phyloP scores from a whole-genome alignment of 352 stramenopile genomes.

The Phytophthora boehmeriae region DNA sequence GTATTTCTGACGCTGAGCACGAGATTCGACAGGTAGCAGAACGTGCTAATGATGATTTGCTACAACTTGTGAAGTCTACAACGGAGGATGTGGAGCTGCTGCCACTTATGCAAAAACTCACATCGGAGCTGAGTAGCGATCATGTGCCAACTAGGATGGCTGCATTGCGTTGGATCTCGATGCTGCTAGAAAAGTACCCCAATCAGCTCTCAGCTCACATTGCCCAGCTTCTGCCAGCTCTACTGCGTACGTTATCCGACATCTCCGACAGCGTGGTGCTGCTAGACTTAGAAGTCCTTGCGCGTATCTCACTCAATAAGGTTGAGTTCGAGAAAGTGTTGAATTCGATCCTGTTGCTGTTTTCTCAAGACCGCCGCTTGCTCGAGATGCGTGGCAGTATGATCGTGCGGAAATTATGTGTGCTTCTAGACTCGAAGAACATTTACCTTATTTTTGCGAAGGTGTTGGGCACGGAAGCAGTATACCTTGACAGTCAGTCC shows the following conservation, averaged over 20 bases:
- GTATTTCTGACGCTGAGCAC: slow-evolving; percentile 96
- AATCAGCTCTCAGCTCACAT: slow-evolving; percentile 94
- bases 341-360: slow-evolving; percentile 95
- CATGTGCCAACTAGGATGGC: slow-evolving; percentile 98
- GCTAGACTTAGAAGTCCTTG: slow-evolving; percentile 96
- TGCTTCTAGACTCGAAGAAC: slow-evolving; percentile 96
- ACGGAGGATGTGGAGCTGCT: slow-evolving; percentile 90
- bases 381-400: slow-evolving; percentile 96
- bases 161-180: slow-evolving; percentile 96
- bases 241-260: slow-evolving; percentile 97
- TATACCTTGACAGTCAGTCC: slow-evolving; percentile 46
- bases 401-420: slow-evolving; percentile 98
- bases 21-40: slow-evolving; percentile 97
- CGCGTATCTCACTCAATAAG: slow-evolving; percentile 94
- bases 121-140: slow-evolving; percentile 93
- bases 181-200: slow-evolving; percentile 98
- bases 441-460: slow-evolving; percentile 98
- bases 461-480: slow-evolving; percentile 86
- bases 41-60: slow-evolving; percentile 96
- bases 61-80: slow-evolving; percentile 95
- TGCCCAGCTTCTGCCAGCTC: slow-evolving; percentile 91
- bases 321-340: slow-evolving; percentile 93
- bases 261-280: slow-evolving; percentile 97
- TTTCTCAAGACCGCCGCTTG: slow-evolving; percentile 85
- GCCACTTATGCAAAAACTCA: slow-evolving; percentile 96